Evolutionary conservation across 495 filamentous ascomycete genomes (phyloP).

Genomic region (Hypoxylon rickii): DNA sequence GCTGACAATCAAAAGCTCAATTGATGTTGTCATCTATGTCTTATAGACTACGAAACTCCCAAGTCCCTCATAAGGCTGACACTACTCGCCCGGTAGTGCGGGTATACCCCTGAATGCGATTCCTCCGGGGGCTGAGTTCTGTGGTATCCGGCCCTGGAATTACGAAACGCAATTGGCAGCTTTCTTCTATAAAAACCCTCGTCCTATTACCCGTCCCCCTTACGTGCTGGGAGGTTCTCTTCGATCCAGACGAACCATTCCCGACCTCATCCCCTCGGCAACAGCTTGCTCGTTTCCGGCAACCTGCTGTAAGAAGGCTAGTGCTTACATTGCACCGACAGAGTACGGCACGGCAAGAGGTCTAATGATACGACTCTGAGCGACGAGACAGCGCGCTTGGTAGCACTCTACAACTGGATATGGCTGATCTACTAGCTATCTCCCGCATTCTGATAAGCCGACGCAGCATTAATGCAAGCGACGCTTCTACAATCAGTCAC

Average conservation of each 20-base stretch:
- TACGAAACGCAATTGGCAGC: neutral
- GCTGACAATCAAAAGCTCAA: slow-evolving; percentile 15
- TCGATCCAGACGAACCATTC: slow-evolving; percentile 2
- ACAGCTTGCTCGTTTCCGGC: slow-evolving; percentile 14
- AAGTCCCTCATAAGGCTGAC: slow-evolving; percentile 23
- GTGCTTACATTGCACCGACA: slow-evolving; percentile 35
- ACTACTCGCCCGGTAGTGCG: neutral
- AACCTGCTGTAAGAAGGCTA: slow-evolving; percentile 22
- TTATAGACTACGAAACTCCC: neutral
- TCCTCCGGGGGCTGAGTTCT: neutral
- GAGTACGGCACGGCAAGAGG: slow-evolving; percentile 27
- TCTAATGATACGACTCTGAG: slow-evolving; percentile 28
- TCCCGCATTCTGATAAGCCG: slow-evolving; percentile 20
- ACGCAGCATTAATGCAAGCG: slow-evolving; percentile 24
- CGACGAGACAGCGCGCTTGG: slow-evolving; percentile 14
- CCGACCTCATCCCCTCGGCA: slow-evolving; percentile 6
- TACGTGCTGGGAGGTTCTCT: slow-evolving; percentile 7
- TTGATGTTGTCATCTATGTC: neutral
- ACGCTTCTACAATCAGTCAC: slow-evolving; percentile 14
- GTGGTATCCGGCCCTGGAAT: neutral
- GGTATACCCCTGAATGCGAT: neutral
- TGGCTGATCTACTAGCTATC: slow-evolving; percentile 27
- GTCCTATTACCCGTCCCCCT: neutral
- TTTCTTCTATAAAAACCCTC: neutral
- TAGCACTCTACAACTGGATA: slow-evolving; percentile 11